Evolutionary conservation across 768 basidiomycete species (phyloP).

Genomic region (Mrakia blollopis): DNA sequence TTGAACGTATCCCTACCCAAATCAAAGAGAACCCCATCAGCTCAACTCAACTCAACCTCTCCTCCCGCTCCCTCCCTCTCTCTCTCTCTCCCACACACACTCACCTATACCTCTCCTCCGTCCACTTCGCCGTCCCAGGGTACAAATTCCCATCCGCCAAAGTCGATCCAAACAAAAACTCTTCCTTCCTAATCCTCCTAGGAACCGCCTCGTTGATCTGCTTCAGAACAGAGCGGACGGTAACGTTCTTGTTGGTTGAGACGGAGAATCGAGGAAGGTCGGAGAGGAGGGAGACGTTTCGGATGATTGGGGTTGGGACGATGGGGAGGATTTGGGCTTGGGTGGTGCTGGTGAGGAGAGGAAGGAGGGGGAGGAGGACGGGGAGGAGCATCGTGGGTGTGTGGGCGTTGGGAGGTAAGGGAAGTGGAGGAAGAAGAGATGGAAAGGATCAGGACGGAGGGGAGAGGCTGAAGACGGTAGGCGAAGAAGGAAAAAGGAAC

Average conservation of each 20-base stretch:
- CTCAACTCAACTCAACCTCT: neutral
- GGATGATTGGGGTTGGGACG: neutral
- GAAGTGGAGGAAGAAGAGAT: neutral
- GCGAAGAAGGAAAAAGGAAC: too few species aligned
- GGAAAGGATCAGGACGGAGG: too few species aligned
- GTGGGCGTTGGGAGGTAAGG: neutral
- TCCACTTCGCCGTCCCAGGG: neutral
- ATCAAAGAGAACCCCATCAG: neutral
- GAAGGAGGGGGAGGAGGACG: neutral
- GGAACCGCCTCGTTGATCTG: conserved; percentile 4
- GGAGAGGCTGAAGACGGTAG: neutral
- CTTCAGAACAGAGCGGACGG: neutral
- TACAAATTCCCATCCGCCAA: neutral
- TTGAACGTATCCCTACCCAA: neutral
- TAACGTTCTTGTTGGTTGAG: neutral
- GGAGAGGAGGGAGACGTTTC: conserved; percentile 8
- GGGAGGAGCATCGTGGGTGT: neutral
- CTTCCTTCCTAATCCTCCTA: neutral
- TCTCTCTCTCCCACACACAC: neutral
- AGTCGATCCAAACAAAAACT: conserved; percentile 1
- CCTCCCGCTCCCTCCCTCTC: neutral
- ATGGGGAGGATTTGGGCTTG: neutral
- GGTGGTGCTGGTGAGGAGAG: neutral
- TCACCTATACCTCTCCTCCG: neutral
- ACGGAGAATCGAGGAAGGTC: neutral